Base-by-base conservation (phyloP, 257 asterid species). In the Nicotiana noctiflora region DNA sequence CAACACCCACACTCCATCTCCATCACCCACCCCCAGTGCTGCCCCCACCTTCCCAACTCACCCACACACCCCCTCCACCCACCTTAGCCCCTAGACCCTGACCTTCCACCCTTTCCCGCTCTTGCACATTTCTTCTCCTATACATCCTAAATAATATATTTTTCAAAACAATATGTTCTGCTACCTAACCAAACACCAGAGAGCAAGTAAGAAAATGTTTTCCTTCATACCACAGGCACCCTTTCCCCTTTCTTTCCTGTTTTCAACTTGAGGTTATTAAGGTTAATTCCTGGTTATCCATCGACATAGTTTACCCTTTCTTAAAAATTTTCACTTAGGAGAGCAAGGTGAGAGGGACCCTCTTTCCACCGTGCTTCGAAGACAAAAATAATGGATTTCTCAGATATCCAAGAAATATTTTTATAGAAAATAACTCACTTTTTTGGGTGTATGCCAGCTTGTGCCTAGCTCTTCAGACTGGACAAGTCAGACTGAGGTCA, bases 381-480 rank as follows among this genome's bases (percentile, higher is more conserved):
- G 61, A 19, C 25, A 59, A 74, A 74, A 74, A 32, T 37, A 46
- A 23, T 13, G 3, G 37, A 46, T 72, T 72, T 46, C 61, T 46
- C 37, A 25, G 68, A 2, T 8, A 40, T 40, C 49, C 49, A 40
- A 40, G 49, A 8, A 40, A 40, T 40, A 8, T 40, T 8, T 40
- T 40, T 40, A 40, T 40, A 40, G 3, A 40, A 40, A 40, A 8
- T 40, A 40, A 40, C 37, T 62, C 61, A 49, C 78, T 74, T 21
- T 63, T 49, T 49, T 23, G 44, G 60, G 44, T 74, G 78, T 49
- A 57, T 86, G 87, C 91, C 91, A 92, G 98, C 92, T 84, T 84
- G 91, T 90, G 96, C 92, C 91, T 84, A 88, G 96, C 88, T 88
- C 91, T 84, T 85, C 91, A 72, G 93, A 84, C 84, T 85, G 88